Base-by-base conservation (phyloP, 208 protist species). In the Jaenimonas drosophilae region DNA sequence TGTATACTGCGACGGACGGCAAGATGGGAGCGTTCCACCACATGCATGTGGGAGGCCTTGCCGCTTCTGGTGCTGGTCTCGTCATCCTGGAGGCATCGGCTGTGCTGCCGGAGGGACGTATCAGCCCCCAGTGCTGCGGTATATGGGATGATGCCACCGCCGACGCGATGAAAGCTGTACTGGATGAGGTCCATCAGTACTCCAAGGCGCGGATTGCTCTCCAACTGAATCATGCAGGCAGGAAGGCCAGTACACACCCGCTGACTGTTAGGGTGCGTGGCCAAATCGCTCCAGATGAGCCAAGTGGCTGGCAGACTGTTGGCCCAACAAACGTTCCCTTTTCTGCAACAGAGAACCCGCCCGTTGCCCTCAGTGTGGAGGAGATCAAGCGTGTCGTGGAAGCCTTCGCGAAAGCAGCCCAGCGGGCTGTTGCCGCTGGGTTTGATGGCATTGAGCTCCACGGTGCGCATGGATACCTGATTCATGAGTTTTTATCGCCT, bases 361-460 rank as follows among this genome's bases (percentile, higher is more conserved):
- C 56, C 2, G 66, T 62, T 37, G 79, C 71, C 30, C 71, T 80
- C 17, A 66, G 54, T 1, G 25, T 17, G 27, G 26, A 21, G 36
- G 62, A 66, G 25, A 61, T 87, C 20, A 34, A 36, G 9, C 7
- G 31, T 4, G 65, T 75, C 26, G 68, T 79, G 25, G 41, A 62
- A 31, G 42, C 59, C 36, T 88, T 68, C 38, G 57, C 37, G 21
- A 34, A 36, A 4, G 70, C 61, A 1, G 79, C 76, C 21, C 36
- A 36, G 44, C 59, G 78, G 3, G 76, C 79, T 26, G 20, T 50
- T 24, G 49, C 47, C 29, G 67, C 64, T 4, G 80, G 80, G 3
- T 80, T 88, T 34, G 76, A 86, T 47, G 87, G 77, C 31, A 63
- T 95, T 2, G 80, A 95, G 63, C 49, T 91, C 29, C 83, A 88